Base-by-base conservation (phyloP, 2,329 filamentous ascomycete genomes). In the Ambrosiella cleistominuta region DNA sequence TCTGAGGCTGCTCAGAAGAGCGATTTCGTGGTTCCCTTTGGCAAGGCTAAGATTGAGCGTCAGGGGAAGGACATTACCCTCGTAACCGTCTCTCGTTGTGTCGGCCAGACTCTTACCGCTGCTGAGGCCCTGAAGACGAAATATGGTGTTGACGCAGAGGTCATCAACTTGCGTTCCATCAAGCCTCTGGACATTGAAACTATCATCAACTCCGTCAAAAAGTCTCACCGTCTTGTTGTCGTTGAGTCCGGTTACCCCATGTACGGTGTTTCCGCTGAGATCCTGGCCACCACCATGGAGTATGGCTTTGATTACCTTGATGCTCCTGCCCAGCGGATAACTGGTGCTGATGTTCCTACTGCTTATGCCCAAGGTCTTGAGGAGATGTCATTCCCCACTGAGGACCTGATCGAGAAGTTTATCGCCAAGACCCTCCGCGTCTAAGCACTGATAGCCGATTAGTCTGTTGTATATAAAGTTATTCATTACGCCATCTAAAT, bases 11-110 rank as follows among this genome's bases (percentile, higher is more conserved):
- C 89, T 61, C 93, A 96, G 74, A 91, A 86, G 74, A 85, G 88
- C 70, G 93, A 98, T 74, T 98, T 97, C 67, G 91, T 98, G 66
- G 74, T 98, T 66, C 93, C 93, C 64, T 89, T 98, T 70, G 93
- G 93, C 71, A 98, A 98, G 79, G 93, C 93, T 73, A 98, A 98
- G 83, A 87, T 98, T 68, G 93, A 98, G 79, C 90, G 93, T 67
- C 77, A 83, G 62, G 93, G 93, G 72, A 96, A 91, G 75, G 93
- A 98, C 70, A 75, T 98, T 65, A 98, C 93, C 68, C 88, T 98
- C 63, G 91, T 98, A 63, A 85, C 90, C 55, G 80, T 96, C 62
- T 97, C 93, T 64, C 89, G 93, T 70, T 95, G 88, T 70, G 93
- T 98, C 63, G 93, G 93, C 63, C 91, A 95, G 74, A 86, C 86